Conservation (phyloP, 495 filamentous ascomycete species). For the Penicillium canariense region DNA sequence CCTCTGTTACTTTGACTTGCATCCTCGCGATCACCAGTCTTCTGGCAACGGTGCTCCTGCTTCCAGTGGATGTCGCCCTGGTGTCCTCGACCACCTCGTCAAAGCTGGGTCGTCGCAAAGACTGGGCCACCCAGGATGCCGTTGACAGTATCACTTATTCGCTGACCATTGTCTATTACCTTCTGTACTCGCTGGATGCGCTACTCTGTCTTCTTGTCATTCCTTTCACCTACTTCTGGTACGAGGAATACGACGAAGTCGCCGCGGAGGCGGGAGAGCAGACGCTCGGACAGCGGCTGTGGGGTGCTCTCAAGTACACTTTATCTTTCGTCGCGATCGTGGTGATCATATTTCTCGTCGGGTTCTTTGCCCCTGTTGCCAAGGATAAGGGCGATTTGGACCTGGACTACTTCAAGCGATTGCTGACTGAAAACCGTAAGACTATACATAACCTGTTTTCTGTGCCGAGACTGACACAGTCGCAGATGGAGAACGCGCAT, state of each 20-base stretch:
- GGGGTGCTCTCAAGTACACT: constrained; percentile 88
- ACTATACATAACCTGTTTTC: background rate
- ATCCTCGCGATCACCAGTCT: constrained; percentile 83
- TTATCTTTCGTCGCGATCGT: constrained; percentile 76
- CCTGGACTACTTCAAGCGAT: constrained; percentile 84
- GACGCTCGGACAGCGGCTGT: constrained; percentile 64
- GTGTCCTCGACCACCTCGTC: constrained; percentile 83
- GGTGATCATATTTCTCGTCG: constrained; percentile 81
- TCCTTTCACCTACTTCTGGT: constrained; percentile 97
- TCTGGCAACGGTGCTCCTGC: constrained; percentile 86
- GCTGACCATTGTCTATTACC: constrained; percentile 87
- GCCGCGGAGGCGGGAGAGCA: constrained; percentile 74
- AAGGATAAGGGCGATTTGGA: constrained; percentile 61
- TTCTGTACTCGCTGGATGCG: constrained; percentile 87
- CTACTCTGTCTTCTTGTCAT: constrained; percentile 86
- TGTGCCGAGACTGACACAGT: constrained; percentile 6
- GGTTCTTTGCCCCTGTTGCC: constrained; percentile 86
- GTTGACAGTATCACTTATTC: constrained; percentile 75
- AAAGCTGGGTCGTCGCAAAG: constrained; percentile 77
- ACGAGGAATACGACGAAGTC: constrained; percentile 92
- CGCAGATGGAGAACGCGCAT: constrained; percentile 80
- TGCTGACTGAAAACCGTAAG: constrained; percentile 77
- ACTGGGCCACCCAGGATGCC: constrained; percentile 81
- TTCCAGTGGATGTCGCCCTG: constrained; percentile 93
- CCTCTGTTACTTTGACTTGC: constrained; percentile 73